Base-by-base conservation (phyloP, 2,329 filamentous ascomycete species). In the Aspergillus alliaceus region DNA sequence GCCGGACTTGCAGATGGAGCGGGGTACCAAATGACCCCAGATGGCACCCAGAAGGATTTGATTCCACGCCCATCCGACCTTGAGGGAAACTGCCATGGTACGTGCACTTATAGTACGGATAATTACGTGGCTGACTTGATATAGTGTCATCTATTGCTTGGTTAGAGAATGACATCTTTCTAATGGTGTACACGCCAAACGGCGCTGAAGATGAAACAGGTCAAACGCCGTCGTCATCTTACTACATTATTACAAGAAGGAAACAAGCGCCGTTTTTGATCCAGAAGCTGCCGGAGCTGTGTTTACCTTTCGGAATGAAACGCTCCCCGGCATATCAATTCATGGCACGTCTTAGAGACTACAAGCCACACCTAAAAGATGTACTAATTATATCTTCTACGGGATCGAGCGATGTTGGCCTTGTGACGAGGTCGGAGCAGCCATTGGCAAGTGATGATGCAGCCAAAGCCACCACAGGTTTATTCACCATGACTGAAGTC, bases 91-190 rank as follows among this genome's bases (percentile, higher is more conserved):
- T 86, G 85, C 69, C 86, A 91, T 74, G 85, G 89, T 91, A 80
- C 72, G 84, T 76, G 15, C 31, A 24, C 8, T 18, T 1, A n/a
- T 18, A 20, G 4, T 25, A 35, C 14, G 11, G 18, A 18, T 22
- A 25, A 15, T 29, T 42, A 5, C 31, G 53, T 37, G 37, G 56
- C 57, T 62, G 53, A 61, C 68, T 75, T 35, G 32, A 29, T 44
- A 25, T 58, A 77, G 90, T 96, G 2, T 90, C 91, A 4, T 89
- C 89, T 15, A 82, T 99, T 39, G 83, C 84, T 35, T 99, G 96
- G 95, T 82, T 98, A 20, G 90, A 95, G 68, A 96, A 95, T 65
- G 79, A 96, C 65, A 78, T 93, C 2, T 96, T 97, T 70, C 80
- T 98, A 44, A 82, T 88, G 54, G 84, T 95, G 22, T 89, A 97